phyloP scores from a whole-genome alignment of 495 filamentous ascomycete species.

The Penicillium arizonense region DNA sequence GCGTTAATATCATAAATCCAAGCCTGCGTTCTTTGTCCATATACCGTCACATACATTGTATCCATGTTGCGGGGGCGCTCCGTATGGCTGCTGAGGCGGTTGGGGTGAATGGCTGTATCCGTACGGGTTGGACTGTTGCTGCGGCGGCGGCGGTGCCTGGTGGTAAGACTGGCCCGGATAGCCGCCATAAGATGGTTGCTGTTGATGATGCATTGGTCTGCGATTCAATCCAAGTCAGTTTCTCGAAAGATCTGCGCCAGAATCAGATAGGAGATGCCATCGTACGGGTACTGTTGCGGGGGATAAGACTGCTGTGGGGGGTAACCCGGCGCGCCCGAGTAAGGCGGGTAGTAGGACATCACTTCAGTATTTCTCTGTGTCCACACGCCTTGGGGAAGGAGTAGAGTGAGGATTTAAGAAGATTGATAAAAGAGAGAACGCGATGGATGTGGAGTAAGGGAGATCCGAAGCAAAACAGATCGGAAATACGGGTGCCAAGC shows the following conservation, averaged over 20 bases:
- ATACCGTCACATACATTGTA: conserved; percentile 35
- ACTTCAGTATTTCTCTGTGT: background rate
- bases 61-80: conserved; percentile 40
- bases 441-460: conserved; percentile 19
- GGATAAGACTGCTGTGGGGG: conserved; percentile 43
- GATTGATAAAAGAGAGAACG: background rate
- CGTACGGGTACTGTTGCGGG: conserved; percentile 38
- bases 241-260: background rate
- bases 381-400: background rate
- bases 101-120: conserved; percentile 45
- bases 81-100: conserved; percentile 38
- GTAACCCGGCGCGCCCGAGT: conserved; percentile 47
- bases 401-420: background rate
- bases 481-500: conserved; percentile 22
- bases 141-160: conserved; percentile 34
- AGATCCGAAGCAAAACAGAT: conserved; percentile 23
- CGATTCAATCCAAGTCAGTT: conserved; percentile 6
- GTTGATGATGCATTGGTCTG: conserved; percentile 36
- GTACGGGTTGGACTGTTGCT: conserved; percentile 41
- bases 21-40: no score
- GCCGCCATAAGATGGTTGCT: conserved; percentile 39
- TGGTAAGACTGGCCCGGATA: conserved; percentile 50
- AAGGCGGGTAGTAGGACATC: conserved; percentile 56
- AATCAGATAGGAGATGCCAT: conserved; percentile 21
- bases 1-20: conserved; percentile 11